Evolutionary conservation across 2,329 filamentous ascomycete species (phyloP), one percentile per base, ranked within the genome.

Genomic region (Delphinella strobiligena): DNA sequence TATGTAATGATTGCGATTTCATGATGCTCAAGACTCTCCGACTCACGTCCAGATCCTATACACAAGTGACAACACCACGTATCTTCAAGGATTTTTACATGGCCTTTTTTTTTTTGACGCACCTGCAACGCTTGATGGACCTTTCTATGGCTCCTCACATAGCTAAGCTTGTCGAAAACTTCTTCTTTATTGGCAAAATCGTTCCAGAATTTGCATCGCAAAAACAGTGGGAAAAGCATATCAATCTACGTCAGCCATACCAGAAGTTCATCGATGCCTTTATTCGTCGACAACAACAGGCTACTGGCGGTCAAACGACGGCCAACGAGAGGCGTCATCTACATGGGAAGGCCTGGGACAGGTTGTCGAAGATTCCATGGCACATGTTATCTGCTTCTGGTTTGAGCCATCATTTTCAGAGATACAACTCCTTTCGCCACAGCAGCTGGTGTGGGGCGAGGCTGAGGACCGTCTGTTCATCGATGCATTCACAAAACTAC

Each of bases 131-230:
- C 8, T 38, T 55, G 4, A 31, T 41, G 15, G 16, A 32, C 14
- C 38, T 56, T 2, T 40, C 47, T 3, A 37, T 45, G n/a, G 46
- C 46, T 2, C 42, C 45, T 16, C 30, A 18, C 4, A 40, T 54
- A 11, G 41, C 46, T 12, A 49, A 45, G 35, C 45, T 51, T 37
- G 49, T 56, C 36, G 49, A 49, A 31, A 43, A 43, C 4, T 46
- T 55, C 33, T 50, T 49, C n/a, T 48, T 53, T 37, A 49, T 46
- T 34, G 43, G 44, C 3, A 51, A 56, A 30, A 42, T 53, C n/a
- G 19, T 54, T 27, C 53, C 54, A 1, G 17, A 39, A 4, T 30
- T 36, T 5, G 38, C 35, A 4, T 31, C 16, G 10, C 10, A 51
- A 40, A 43, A 35, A 8, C 4, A 41, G 33, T 41, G 34, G 34